These are phyloP conservation scores for Phaeolepiota aurea DNA, from an alignment of 768 basidiomycete species.

Conservation along the genomic window DNA sequence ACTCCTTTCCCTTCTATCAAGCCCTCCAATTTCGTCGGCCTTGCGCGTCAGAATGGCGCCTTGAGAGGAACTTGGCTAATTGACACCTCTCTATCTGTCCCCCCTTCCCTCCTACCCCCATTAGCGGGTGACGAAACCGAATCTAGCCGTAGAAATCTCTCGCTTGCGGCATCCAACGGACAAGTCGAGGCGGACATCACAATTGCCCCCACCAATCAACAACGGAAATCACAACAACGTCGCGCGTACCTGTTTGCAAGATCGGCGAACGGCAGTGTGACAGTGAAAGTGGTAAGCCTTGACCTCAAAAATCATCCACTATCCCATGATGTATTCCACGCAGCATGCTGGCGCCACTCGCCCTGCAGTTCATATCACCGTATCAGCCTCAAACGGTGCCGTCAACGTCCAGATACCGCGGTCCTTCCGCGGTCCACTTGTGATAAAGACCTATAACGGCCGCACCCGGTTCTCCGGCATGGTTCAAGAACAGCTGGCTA, in stretches of 20 bases:
- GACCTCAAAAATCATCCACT: background rate
- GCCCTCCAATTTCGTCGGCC: constrained; percentile 23
- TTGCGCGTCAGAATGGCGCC: constrained; percentile 17
- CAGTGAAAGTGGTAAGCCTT: constrained; percentile 13
- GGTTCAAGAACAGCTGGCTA: constrained; percentile 14
- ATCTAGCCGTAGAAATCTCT: constrained; percentile 28
- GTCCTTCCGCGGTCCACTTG: constrained; percentile 27
- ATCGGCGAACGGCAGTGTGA: constrained; percentile 19
- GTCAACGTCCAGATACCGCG: constrained; percentile 27
- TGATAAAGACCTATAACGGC: constrained; percentile 19
- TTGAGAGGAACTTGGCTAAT: constrained; percentile 32
- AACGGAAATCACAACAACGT: constrained; percentile 4
- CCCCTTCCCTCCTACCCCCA: constrained; percentile 28
- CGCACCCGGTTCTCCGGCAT: constrained; percentile 19
- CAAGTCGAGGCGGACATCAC: constrained; percentile 30
- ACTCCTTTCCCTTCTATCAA: constrained; percentile 11
- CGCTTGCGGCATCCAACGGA: constrained; percentile 22
- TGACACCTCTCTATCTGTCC: constrained; percentile 32
- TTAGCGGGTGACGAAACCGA: constrained; percentile 25
- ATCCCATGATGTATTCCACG: background rate
- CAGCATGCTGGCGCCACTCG: constrained; percentile 13
- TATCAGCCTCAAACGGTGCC: constrained; percentile 18
- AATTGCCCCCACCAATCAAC: constrained; percentile 14
- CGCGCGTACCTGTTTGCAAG: constrained; percentile 11
- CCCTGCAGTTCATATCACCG: constrained; percentile 14